Base-by-base conservation (phyloP, 2,329 filamentous ascomycete genomes). In the Hymenoscyphus albidus region DNA sequence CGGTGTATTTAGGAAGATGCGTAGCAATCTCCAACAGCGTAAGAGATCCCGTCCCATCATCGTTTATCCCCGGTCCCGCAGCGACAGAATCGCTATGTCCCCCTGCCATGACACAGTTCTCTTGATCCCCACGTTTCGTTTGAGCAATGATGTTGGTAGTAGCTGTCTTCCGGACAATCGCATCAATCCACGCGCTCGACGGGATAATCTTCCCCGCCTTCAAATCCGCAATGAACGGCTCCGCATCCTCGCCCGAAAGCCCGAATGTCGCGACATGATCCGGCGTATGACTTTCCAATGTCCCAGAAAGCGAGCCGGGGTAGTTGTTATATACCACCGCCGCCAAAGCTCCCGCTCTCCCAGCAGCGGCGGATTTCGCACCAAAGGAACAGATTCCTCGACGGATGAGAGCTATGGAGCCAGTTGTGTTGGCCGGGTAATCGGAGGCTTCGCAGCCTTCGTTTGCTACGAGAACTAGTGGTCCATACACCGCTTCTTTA, bases 361-460 rank as follows among this genome's bases (percentile, higher is more conserved):
- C 88, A 5, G 91, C 90, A 14, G 84, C 78, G 62, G 82, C 82
- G 1, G 88, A 88, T 79, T 95, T 95, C 65, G 81, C 77, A 12
- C 87, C 89, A 70, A 94, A 95, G 7, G 85, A 70, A 73, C 91
- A 95, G 1, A 77, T 80, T 62, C 91, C 91, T 63, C 91, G 87
- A 38, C 82, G 80, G 68, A 95, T 83, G 44, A 95, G 80, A 10
- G 88, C 90, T 65, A 95, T 88, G 64, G 85, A 85, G 59, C 86
- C 88, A 10, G 79, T 75, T 3, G 88, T 78, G 0, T 78, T 76
- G 1, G 80, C 72, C 1, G 89, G 85, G 73, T 86, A 93, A 76
- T 93, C 89, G 2, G 81, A 78, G 5, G 79, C 76, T 16, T 82
- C 74, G 74, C 90, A 93, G 58, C 90, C 90, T 5, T 85, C 76